Evolutionary conservation across 2,329 filamentous ascomycete species (phyloP), one percentile per base, ranked within the genome.

Genomic region (Calonectria fujianensis): DNA sequence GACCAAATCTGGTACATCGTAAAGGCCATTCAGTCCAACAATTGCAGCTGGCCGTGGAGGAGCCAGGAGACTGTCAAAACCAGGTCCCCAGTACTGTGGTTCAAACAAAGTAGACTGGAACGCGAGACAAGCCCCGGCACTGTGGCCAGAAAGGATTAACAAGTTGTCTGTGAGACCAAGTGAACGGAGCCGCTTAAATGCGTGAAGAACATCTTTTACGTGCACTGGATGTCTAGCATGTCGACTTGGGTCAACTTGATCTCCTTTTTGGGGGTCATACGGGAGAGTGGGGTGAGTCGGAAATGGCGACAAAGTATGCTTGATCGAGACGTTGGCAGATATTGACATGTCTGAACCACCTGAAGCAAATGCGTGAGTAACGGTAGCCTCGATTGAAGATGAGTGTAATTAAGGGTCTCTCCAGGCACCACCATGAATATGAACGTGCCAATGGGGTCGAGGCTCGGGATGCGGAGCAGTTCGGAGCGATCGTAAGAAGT

Each of bases 381-480:
- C 45, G 32, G 63, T 27, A 3, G 63, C 41, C 18, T 66, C 63
- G 32, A 37, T 51, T 11, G 41, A 66, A 18, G 63, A 66, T 3
- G 63, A 66, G 29, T 66, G 29, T 9, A 66, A 18, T n/a, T 66
- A 29, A 66, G 63, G 41, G n/a, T 66, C 63, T 8, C 45, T 41
- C 63, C 63, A 66, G 29, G 41, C 63, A 31, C 63, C 63, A 13
- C 39, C 41, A 20, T 66, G 63, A 45, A 66, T 66, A 50, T 66
- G 63, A 31, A 66, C 41, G n/a, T 50, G 63, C 31, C 63, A 66
- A 29, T 66, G 41, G 16, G 41, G 31, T 39, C 14, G 13, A 7
- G n/a, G 32, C 32, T 24, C 18, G 16, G 63, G 32, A 14, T 51
- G 5, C 4, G 8, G 29, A 51, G 29, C 24, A 24, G 37, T 11